A percentile compares a stretch with the other conserved stretches of the same genome.
Conservation (phyloP, 768 basidiomycete species). For the Amanita brunnescens region DNA sequence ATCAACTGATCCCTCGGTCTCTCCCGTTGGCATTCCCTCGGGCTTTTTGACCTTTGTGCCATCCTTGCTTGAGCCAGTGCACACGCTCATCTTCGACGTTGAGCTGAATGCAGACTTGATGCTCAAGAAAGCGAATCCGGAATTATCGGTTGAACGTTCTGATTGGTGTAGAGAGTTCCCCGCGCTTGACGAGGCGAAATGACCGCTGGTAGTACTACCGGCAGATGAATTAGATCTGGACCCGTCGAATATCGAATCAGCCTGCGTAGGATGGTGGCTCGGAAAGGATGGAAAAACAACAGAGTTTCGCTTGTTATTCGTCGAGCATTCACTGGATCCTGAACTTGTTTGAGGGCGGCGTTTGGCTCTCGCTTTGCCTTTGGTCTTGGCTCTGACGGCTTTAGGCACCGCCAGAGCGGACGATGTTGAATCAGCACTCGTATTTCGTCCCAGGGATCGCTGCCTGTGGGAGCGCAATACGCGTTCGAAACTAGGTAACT, state of each 20-base stretch:
- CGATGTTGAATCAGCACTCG: not conserved
- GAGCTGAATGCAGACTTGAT: slow-evolving; percentile 1
- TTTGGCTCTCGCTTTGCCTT: not conserved
- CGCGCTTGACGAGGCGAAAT: not conserved
- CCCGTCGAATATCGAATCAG: not conserved
- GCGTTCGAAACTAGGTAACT: not conserved
- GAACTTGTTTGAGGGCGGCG: not conserved
- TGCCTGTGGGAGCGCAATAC: slow-evolving; percentile 1
- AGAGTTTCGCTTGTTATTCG: not conserved
- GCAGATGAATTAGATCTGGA: not conserved
- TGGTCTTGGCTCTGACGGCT: not conserved
- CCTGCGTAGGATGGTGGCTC: not conserved
- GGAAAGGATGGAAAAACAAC: not conserved
- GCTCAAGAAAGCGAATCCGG: slow-evolving; percentile 2
- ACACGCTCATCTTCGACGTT: slow-evolving; percentile 3
- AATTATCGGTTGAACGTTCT: not conserved
- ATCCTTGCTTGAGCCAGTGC: not conserved
- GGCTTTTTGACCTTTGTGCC: not conserved
- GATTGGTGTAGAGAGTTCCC: not conserved
- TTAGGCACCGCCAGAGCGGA: not conserved
- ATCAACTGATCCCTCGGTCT: not conserved
- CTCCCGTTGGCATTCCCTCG: not conserved
- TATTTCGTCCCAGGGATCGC: not conserved
- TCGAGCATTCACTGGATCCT: not conserved
- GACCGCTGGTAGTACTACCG: not conserved